phyloP scores from a whole-genome alignment of 2,329 filamentous ascomycete genomes.

The Xylaria digitata region DNA sequence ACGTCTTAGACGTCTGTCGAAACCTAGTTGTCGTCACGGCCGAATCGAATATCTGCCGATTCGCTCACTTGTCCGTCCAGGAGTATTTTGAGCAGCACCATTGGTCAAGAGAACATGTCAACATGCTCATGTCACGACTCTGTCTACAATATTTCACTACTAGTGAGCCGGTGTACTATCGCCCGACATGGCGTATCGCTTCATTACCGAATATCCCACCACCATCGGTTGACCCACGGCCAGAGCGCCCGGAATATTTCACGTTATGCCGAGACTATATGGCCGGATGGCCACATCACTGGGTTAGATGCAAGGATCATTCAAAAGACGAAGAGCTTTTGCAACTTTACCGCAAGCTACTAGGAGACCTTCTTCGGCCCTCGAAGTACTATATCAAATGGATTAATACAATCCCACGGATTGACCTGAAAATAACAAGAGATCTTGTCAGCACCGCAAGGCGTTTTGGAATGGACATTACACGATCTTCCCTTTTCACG shows the following conservation, averaged over 20 bases:
- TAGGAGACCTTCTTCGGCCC: constrained; percentile 1
- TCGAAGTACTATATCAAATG: constrained; percentile 16
- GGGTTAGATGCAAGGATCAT: constrained; percentile 13
- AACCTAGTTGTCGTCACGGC: constrained; percentile 18
- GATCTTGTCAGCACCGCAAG: constrained; percentile 1
- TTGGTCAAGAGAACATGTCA: constrained; percentile 11
- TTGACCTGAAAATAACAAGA: constrained; percentile 12
- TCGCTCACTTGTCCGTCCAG: constrained; percentile 27
- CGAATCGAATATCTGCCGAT: constrained; percentile 10
- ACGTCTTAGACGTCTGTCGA: constrained; percentile 18
- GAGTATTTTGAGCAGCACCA: constrained; percentile 24
- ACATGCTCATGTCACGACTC: constrained; percentile 5
- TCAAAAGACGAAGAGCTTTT: constrained; percentile 10
- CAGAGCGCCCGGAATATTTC: constrained; percentile 1
- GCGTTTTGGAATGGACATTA: constrained; percentile 14
- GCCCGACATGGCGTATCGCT: too few species aligned
- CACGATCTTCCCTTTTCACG: constrained; percentile 9
- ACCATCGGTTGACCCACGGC: neutral
- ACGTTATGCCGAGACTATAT: constrained; percentile 13
- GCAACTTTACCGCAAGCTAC: constrained; percentile 4
- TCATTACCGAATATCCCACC: neutral
- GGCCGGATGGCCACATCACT: constrained; percentile 14
- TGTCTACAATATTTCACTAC: constrained; percentile 11
- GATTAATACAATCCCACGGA: constrained; percentile 1
- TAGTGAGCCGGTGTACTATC: neutral